These are phyloP conservation scores for Leptographium flavum DNA, from an alignment of 2,329 filamentous ascomycete genomes.

Conservation along the genomic window DNA sequence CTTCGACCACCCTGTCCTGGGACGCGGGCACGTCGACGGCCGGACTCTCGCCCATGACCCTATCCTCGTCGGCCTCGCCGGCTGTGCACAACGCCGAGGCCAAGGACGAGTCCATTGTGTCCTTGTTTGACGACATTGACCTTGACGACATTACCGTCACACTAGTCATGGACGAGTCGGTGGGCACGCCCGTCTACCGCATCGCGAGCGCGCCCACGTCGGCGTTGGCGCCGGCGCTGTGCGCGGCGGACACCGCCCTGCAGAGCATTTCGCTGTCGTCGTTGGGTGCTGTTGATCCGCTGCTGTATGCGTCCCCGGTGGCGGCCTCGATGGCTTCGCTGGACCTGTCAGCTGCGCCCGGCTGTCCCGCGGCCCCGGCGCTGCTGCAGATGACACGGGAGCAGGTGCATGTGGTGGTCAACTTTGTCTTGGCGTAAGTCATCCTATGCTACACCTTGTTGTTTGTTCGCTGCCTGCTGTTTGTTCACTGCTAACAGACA, in stretches of 20 bases:
- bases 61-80: not conserved
- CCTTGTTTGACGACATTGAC: constrained; percentile 20
- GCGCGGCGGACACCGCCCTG: not conserved
- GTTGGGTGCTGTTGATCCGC: not conserved
- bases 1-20: not conserved
- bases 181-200: constrained; percentile 28
- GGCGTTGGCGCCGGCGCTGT: not conserved
- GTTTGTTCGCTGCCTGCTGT: not conserved
- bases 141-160: constrained; percentile 25
- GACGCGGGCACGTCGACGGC: not conserved
- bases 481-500: constrained; percentile 1
- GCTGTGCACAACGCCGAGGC: not conserved
- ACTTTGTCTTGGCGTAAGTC: constrained; percentile 38
- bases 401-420: constrained; percentile 32
- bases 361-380: not conserved
- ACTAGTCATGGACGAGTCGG: constrained; percentile 24
- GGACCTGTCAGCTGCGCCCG: not conserved
- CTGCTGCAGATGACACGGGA: constrained; percentile 18
- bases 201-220: constrained; percentile 15
- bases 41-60: not conserved
- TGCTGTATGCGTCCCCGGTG: no score
- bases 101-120: not conserved
- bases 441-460: not conserved
- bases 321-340: no score
- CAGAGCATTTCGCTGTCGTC: not conserved